Percentiles rank a stretch among this genome's conserved stretches.
Evolutionary conservation across 257 asterid species (phyloP).

Genomic region (Plantago ovata): DNA sequence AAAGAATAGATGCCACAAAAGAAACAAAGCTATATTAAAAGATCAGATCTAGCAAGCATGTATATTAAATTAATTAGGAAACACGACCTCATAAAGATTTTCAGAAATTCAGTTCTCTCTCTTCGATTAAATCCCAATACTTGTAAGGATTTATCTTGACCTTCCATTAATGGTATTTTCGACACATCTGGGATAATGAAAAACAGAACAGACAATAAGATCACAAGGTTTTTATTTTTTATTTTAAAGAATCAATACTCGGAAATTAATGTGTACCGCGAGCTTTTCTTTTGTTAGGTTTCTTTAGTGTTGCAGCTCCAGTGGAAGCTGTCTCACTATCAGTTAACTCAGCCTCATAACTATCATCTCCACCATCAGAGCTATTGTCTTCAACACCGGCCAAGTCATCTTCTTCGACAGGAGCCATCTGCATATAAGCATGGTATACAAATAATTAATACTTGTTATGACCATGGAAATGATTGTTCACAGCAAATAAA

Average conservation of each 20-base stretch:
- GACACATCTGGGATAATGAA: constrained; percentile 47
- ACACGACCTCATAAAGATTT: constrained; percentile 79
- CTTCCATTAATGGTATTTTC: constrained; percentile 93
- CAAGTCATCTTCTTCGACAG: constrained; percentile 95
- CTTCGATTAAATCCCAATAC: constrained; percentile 86
- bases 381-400: constrained; percentile 96
- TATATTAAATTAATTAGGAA: constrained; percentile 16
- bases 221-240: constrained; percentile 1
- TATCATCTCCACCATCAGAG: constrained; percentile 91
- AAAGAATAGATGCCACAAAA: constrained; percentile 9
- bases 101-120: constrained; percentile 86
- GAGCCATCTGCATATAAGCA: constrained; percentile 68
- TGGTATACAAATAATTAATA: neutral
- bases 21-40: constrained; percentile 9
- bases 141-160: constrained; percentile 86
- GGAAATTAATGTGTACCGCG: constrained; percentile 56
- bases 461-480: neutral
- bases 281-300: constrained; percentile 55
- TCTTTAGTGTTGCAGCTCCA: constrained; percentile 62
- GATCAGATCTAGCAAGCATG: constrained; percentile 10
- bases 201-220: constrained; percentile 20
- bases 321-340: constrained; percentile 72
- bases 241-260: constrained; percentile 8
- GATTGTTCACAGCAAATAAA: no score
- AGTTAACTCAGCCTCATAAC: constrained; percentile 83